These are phyloP conservation scores for Ceratobasidium sp. DNA, from an alignment of 1,284 basidiomycete species.

Conservation along the genomic window DNA sequence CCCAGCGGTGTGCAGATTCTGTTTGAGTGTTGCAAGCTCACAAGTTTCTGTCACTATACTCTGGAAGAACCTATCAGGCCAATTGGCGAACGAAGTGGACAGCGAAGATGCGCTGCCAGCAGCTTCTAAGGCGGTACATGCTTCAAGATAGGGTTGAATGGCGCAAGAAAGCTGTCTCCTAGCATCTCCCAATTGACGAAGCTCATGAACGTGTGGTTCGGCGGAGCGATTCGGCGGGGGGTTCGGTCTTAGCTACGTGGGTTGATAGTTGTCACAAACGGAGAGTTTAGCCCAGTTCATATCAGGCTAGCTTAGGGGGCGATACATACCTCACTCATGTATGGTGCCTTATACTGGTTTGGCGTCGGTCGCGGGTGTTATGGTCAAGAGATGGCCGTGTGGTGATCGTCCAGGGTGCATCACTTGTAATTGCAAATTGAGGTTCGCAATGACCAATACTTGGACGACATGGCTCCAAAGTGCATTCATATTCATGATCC, in stretches of 20 bases:
- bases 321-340: not conserved
- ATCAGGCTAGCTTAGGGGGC: not conserved
- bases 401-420: no score
- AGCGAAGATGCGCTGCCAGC: not conserved
- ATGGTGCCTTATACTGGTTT: no score
- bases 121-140: not conserved
- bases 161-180: not conserved
- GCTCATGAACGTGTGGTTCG: no score
- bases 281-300: not conserved
- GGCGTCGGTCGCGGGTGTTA: no score
- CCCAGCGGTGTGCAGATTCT: not conserved
- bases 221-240: no score
- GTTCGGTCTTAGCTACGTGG: not conserved
- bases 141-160: not conserved
- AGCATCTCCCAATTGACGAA: not conserved
- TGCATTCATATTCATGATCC: no score
- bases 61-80: not conserved
- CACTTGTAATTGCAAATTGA: no score
- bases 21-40: not conserved
- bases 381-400: no score
- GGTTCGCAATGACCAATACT: no score
- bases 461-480: no score
- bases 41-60: not conserved
- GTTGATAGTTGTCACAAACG: not conserved
- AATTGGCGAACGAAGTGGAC: not conserved